phyloP scores from a whole-genome alignment of 2,329 filamentous ascomycete species.

The Epichloe bromicola region DNA sequence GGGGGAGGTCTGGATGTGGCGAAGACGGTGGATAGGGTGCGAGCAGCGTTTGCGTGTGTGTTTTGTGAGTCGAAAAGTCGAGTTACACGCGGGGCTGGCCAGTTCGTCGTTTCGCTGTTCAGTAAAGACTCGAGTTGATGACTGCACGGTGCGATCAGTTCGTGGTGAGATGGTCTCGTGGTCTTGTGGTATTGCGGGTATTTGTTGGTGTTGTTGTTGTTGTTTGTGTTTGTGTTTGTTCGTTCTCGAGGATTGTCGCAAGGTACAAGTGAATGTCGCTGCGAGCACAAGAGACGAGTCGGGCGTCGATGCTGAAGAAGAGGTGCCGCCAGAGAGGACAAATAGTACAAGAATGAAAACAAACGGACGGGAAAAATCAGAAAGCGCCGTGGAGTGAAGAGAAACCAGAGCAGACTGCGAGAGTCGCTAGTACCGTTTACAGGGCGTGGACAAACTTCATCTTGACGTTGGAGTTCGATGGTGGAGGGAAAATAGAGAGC shows the following conservation, averaged over 20 bases:
- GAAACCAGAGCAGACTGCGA: slow-evolving; percentile 39
- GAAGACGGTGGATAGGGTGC: not conserved
- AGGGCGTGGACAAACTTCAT: slow-evolving; percentile 41
- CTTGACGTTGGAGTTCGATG: slow-evolving; percentile 37
- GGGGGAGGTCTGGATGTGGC: slow-evolving; percentile 5
- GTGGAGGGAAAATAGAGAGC: slow-evolving; percentile 20
- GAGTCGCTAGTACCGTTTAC: slow-evolving; percentile 39
- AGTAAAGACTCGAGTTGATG: not conserved
- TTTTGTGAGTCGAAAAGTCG: not conserved
- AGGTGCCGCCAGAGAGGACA: not conserved
- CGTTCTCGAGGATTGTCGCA: slow-evolving; percentile 19
- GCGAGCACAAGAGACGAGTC: slow-evolving; percentile 13
- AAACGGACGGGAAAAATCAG: slow-evolving; percentile 5
- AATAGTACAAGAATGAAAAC: slow-evolving; percentile 6
- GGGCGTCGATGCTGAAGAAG: not conserved
- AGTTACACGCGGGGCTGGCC: not conserved
- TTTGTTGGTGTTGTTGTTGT: not conserved
- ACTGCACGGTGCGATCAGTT: not conserved
- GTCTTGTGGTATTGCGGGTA: not conserved
- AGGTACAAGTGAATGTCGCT: slow-evolving; percentile 41
- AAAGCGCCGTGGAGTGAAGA: slow-evolving; percentile 26
- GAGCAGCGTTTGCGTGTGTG: not conserved
- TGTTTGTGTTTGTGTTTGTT: slow-evolving; percentile 3
- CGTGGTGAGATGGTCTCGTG: not conserved
- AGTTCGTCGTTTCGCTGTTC: not conserved